Conservation (phyloP, 495 filamentous ascomycete species). For the Daldinia bambusicola region DNA sequence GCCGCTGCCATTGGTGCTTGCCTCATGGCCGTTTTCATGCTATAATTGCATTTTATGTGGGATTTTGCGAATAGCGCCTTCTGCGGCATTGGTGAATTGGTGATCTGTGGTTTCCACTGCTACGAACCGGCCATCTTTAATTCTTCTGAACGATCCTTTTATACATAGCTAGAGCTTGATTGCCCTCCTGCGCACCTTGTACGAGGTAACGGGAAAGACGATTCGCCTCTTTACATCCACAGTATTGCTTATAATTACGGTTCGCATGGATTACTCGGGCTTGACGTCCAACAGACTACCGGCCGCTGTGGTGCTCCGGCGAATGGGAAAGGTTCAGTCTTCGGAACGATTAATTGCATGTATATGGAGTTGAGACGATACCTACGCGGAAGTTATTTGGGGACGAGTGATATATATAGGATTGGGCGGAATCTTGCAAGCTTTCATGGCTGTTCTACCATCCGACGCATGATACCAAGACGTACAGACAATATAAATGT, state of each 20-base stretch:
- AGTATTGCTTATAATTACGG: constrained; percentile 47
- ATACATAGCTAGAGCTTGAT: constrained; percentile 41
- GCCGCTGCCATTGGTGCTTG: constrained; percentile 40
- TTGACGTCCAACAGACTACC: constrained; percentile 41
- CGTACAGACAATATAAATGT: constrained; percentile 36
- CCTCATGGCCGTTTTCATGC: constrained; percentile 40
- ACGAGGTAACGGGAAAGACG: constrained; percentile 17
- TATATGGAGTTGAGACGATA: constrained; percentile 33
- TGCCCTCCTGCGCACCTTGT: not conserved
- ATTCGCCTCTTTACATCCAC: constrained; percentile 34
- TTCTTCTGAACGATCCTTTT: constrained; percentile 46
- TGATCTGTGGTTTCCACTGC: constrained; percentile 38
- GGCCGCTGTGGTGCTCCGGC: constrained; percentile 25
- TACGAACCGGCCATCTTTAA: constrained; percentile 43
- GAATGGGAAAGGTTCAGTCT: constrained; percentile 31
- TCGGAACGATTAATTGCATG: constrained; percentile 41
- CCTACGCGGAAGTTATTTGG: constrained; percentile 22
- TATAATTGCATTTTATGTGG: constrained; percentile 33
- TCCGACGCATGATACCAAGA: constrained; percentile 41
- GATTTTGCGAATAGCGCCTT: constrained; percentile 21
- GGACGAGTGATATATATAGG: constrained; percentile 42
- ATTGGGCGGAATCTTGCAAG: constrained; percentile 35
- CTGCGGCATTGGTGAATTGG: constrained; percentile 38
- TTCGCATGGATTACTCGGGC: constrained; percentile 40
- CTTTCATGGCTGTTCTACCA: constrained; percentile 30